Evolutionary conservation across 2,329 filamentous ascomycete species (phyloP).

Genomic region (Aureobasidium subglaciale): DNA sequence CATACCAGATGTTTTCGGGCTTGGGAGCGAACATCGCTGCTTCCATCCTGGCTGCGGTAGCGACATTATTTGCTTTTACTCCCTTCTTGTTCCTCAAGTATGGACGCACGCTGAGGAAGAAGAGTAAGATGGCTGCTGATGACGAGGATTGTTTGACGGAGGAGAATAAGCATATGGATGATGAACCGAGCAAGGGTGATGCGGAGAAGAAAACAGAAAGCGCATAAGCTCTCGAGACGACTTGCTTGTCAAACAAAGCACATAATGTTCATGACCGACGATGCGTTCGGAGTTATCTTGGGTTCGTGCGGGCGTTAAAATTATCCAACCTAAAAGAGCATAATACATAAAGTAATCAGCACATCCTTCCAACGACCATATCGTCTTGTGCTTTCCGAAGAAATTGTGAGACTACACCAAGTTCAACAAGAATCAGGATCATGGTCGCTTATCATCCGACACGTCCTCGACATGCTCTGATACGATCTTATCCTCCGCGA

Average conservation of each 20-base stretch:
- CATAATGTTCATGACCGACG: too few species aligned
- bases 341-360: too few species aligned
- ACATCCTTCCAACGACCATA: too few species aligned
- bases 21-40: constrained; percentile 10
- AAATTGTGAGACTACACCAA: too few species aligned
- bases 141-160: constrained; percentile 17
- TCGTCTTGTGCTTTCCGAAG: too few species aligned
- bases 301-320: too few species aligned
- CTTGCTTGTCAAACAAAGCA: too few species aligned
- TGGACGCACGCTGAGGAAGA: constrained; percentile 16
- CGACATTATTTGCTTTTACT: constrained; percentile 30
- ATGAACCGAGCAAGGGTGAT: constrained; percentile 18
- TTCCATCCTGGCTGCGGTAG: constrained; percentile 29
- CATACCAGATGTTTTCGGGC: constrained; percentile 17
- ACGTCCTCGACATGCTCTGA: constrained; percentile 7
- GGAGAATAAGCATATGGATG: constrained; percentile 19
- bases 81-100: constrained; percentile 20
- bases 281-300: too few species aligned
- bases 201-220: not conserved
- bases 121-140: constrained; percentile 17
- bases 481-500: constrained; percentile 21
- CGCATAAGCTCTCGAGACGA: too few species aligned
- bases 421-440: too few species aligned
- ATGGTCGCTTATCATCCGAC: not conserved
- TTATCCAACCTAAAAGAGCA: too few species aligned